Percentiles rank a stretch among this genome's conserved stretches.
phyloP scores from a whole-genome alignment of 1,139 yeast genomes.

The Taiozyma sp. region DNA sequence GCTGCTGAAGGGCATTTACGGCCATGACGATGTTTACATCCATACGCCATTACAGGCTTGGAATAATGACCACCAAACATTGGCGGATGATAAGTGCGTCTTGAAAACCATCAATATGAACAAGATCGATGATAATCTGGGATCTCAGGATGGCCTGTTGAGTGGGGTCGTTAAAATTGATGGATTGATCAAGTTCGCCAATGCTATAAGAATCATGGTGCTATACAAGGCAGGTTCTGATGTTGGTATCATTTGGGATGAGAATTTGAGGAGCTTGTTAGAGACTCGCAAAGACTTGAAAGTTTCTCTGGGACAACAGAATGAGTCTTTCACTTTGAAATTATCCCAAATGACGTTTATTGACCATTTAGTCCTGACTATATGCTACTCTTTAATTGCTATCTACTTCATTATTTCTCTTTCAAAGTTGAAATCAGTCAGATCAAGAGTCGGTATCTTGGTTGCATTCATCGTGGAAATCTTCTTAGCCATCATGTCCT shows the following conservation, averaged over 20 bases:
- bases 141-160: constrained; percentile 28
- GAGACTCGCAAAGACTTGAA: not conserved
- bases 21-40: constrained; percentile 17
- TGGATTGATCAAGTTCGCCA: constrained; percentile 46
- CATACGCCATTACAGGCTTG: constrained; percentile 30
- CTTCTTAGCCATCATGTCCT: constrained; percentile 40
- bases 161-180: constrained; percentile 42
- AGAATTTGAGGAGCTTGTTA: constrained; percentile 20
- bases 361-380: constrained; percentile 25
- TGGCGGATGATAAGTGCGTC: constrained; percentile 28
- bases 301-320: not conserved
- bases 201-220: constrained; percentile 35
- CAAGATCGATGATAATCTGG: constrained; percentile 5
- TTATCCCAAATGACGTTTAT: constrained; percentile 17
- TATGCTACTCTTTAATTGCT: constrained; percentile 29
- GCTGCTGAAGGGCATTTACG: constrained; percentile 22
- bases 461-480: constrained; percentile 57
- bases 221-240: constrained; percentile 20
- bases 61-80: constrained; percentile 10
- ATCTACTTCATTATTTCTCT: constrained; percentile 42
- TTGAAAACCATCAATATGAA: constrained; percentile 32
- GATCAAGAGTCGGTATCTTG: constrained; percentile 56
- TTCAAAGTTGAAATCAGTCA: constrained; percentile 48
- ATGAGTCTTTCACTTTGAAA: constrained; percentile 9
- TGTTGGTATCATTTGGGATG: constrained; percentile 25